Base-by-base conservation (phyloP, 2,329 filamentous ascomycete species). In the Onygenales sp. region DNA sequence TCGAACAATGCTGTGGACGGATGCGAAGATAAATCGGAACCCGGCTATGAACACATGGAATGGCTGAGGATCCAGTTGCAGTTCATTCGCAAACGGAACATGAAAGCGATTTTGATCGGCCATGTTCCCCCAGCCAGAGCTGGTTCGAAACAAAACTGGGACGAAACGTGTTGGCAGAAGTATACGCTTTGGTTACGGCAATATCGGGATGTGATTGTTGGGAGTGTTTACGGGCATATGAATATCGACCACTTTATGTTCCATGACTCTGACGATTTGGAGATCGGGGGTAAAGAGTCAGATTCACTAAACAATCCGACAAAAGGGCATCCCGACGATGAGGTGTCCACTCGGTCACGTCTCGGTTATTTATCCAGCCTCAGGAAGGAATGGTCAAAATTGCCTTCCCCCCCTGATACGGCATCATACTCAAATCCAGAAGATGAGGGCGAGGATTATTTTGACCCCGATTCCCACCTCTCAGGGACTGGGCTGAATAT, bases 121-220 rank as follows among this genome's bases (percentile, higher is more conserved):
- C 93, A 98, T 69, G 90, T 98, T 3, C 91, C 93, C 1, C 93
- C 93, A 0, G 92, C 91, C 1, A 79, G 91, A 56, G 93, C 91
- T 1, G 79, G 83, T 37, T 86, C 83, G 70, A 97, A 97, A 75
- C 81, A 83, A 63, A 84, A 83, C 57, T 98, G 93, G 93, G 90
- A 96, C 60, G 92, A 97, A 75, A 90, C 87, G 0, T 98, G 93
- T 72, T 98, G 92, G 91, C 92, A 96, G 67, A 96, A 95, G 67
- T 98, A 95, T 70, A 87, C 89, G 0, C 74, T 97, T 3, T 97
- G 91, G 89, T 74, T 92, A 63, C 81, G 83, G 60, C 89, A 94
- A 67, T 98, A 90, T 69, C 86, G 93, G 36, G 93, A 98, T 67
- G 85, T 98, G 39, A 78, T 98, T 17, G 78, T 91, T 17, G 83